These are phyloP conservation scores for Calonectria ilicicola DNA, from an alignment of 2,329 filamentous ascomycete species.

Conservation along the genomic window DNA sequence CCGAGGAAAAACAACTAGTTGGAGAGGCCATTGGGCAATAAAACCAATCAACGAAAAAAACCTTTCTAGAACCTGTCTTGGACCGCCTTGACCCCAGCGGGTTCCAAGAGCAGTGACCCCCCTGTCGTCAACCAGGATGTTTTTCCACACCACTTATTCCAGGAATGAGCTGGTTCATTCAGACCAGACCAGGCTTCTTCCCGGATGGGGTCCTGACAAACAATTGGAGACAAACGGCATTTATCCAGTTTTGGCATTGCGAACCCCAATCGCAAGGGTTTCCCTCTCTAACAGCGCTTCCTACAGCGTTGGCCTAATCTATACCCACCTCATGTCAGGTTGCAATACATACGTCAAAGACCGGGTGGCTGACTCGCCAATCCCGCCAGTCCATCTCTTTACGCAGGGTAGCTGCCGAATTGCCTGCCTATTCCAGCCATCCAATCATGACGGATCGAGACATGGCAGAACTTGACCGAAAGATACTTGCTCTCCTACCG, in stretches of 20 bases:
- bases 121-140: slow-evolving; percentile 35
- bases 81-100: slow-evolving; percentile 19
- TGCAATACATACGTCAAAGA: slow-evolving; percentile 4
- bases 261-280: slow-evolving; percentile 17
- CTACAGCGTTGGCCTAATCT: slow-evolving; percentile 31
- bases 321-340: slow-evolving; percentile 3
- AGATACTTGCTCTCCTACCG: background rate
- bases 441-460: background rate
- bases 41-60: slow-evolving; percentile 8
- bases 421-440: slow-evolving; percentile 14
- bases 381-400: background rate
- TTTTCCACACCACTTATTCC: slow-evolving; percentile 37
- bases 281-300: background rate
- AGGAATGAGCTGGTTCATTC: slow-evolving; percentile 11
- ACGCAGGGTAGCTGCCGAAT: background rate
- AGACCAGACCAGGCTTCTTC: slow-evolving; percentile 9
- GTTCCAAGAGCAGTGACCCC: slow-evolving; percentile 19
- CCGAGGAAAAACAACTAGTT: background rate
- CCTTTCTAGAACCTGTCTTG: slow-evolving; percentile 16
- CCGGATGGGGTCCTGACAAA: slow-evolving; percentile 9
- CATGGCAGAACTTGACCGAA: background rate
- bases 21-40: background rate
- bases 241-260: slow-evolving; percentile 12
- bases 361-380: background rate
- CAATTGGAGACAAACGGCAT: slow-evolving; percentile 6